Base-by-base conservation (phyloP, 2,329 filamentous ascomycete genomes). In the Harringtonia lauricola region DNA sequence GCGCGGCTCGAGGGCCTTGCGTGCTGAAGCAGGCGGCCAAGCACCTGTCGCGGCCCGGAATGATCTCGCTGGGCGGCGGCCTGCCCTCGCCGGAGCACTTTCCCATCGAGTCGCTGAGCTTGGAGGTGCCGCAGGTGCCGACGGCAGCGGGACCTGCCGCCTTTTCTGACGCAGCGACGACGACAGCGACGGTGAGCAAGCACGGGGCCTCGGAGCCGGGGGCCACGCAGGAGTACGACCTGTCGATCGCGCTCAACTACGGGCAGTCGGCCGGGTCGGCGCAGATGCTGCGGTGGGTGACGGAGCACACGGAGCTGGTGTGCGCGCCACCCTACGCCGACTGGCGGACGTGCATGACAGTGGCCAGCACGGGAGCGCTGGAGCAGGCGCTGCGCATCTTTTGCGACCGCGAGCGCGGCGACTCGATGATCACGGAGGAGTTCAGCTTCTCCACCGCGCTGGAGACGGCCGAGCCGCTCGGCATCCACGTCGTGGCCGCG, bases 261-360 rank as follows among this genome's bases (percentile, higher is more conserved):
- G 86, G 85, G 29, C 88, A 95, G 64, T 81, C 88, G 9, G 79
- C 79, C 17, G 92, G 92, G 17, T 79, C 86, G 12, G 83, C 87
- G 4, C 92, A 95, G 64, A 71, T 98, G 61, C 68, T 95, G 49
- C 81, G 92, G 47, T 96, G 85, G 66, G 72, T 96, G 41, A 94
- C 89, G 0, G 92, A 98, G 67, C 92, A 96, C 64, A 94, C 89
- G 0, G 90, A 98, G 64, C 78, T 96, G 44, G 79, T 95, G 15
- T 86, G 87, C 62, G 72, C 78, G 48, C 89, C 90, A 15, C 86
- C 86, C 0, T 96, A 96, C 59, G 74, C 81, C 17, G 89, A 98
- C 65, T 98, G 92, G 92, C 72, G 77, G 51, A 86, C 86, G 55
- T 81, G 80, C 43, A 72, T 95, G 66, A 89, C 81, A 3, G 76